phyloP scores from a whole-genome alignment of 2,329 filamentous ascomycete species.

The Exophiala oligosperma region DNA sequence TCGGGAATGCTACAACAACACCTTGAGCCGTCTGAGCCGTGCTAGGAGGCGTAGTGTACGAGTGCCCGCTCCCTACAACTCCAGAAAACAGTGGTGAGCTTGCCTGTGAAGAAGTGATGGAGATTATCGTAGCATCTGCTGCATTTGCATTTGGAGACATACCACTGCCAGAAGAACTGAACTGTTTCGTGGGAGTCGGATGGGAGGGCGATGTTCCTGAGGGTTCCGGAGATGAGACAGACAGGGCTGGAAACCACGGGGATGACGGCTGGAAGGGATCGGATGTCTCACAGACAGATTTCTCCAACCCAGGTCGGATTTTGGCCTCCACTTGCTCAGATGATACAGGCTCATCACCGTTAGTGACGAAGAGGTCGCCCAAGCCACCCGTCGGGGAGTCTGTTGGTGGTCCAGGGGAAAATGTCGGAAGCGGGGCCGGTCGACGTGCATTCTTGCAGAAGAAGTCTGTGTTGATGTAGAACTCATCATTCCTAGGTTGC shows the following conservation, averaged over 20 bases:
- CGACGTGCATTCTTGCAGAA: not conserved
- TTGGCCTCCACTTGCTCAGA: not conserved
- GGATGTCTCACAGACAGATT: not conserved
- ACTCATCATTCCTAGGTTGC: not conserved
- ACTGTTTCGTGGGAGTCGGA: not conserved
- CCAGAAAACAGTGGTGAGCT: not conserved
- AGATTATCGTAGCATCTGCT: not conserved
- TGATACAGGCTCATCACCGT: not conserved
- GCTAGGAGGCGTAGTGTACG: not conserved
- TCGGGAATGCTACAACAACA: not conserved
- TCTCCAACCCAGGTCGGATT: not conserved
- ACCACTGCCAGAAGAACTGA: not conserved
- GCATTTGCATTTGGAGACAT: not conserved
- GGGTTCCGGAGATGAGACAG: not conserved
- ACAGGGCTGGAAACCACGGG: not conserved
- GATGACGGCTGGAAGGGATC: not conserved
- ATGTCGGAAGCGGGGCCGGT: not conserved
- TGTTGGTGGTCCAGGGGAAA: not conserved
- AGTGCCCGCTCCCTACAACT: not conserved
- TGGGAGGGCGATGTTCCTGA: not conserved
- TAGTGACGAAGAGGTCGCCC: not conserved
- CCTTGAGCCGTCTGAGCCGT: not conserved
- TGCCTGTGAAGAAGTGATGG: not conserved
- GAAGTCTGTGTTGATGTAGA: not conserved
- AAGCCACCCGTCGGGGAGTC: conserved; percentile 1